Evolutionary conservation across 2,329 filamentous ascomycete species (phyloP).

Genomic region (Epichloe sylvatica): DNA sequence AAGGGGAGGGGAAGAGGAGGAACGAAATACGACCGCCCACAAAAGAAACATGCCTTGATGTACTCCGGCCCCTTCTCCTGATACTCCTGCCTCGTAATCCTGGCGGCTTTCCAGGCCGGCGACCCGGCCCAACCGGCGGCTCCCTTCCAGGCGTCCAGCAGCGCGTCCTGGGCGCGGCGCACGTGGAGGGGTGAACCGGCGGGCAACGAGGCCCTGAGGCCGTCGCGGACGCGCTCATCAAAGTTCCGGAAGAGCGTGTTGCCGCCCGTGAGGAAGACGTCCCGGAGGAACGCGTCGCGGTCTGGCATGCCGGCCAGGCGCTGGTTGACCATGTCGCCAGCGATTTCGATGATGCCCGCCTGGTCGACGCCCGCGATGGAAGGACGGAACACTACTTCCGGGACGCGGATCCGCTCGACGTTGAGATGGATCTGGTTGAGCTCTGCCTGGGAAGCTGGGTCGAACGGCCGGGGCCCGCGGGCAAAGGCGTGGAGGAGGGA

Average conservation of each 20-base stretch:
- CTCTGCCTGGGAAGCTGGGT: conserved; percentile 64
- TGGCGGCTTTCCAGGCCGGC: conserved; percentile 44
- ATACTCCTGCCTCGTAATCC: conserved; percentile 71
- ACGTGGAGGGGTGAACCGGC: conserved; percentile 53
- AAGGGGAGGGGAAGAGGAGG: neutral
- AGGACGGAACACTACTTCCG: conserved; percentile 86
- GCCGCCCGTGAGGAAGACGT: conserved; percentile 91
- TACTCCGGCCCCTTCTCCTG: conserved; percentile 87
- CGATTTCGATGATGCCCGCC: conserved; percentile 84
- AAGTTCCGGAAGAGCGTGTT: conserved; percentile 79
- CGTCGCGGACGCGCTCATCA: conserved; percentile 63
- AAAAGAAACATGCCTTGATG: conserved; percentile 51
- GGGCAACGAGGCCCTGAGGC: conserved; percentile 60
- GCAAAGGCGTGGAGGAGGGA: conserved; percentile 80
- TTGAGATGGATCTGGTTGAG: conserved; percentile 87
- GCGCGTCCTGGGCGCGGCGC: conserved; percentile 57
- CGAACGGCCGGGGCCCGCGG: conserved; percentile 75
- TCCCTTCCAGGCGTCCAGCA: conserved; percentile 86
- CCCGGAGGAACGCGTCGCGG: conserved; percentile 59
- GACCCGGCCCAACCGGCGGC: conserved; percentile 71
- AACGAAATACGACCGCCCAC: neutral
- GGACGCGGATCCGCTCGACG: conserved; percentile 86
- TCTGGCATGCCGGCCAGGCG: conserved; percentile 47
- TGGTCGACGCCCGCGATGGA: conserved; percentile 87
- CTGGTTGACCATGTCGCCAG: conserved; percentile 76